Base-by-base conservation (phyloP, 2,329 filamentous ascomycete genomes). In the Byssochlamys sp. region DNA sequence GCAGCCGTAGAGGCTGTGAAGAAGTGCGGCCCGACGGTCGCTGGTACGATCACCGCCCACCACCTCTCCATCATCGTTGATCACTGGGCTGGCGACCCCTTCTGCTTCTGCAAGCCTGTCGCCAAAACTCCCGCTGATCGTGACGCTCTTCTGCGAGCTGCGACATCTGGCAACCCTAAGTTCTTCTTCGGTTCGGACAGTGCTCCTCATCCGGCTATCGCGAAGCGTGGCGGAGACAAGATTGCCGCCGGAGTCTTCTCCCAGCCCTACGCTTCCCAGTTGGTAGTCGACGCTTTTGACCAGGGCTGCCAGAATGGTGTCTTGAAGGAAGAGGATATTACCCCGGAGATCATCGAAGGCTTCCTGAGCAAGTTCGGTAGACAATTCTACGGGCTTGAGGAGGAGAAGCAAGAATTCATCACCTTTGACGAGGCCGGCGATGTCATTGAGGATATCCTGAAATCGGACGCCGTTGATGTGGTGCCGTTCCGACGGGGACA, bases 61-160 rank as follows among this genome's bases (percentile, higher is more conserved):
- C 91, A 96, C 67, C 78, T 95, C 25, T 90, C 84, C 63, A 80
- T 96, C 5, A 90, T 87, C 11, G 84, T 89, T 14, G 87, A 94
- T 66, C 85, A 91, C 65, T 87, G 86, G 78, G 83, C 84, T 24
- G 78, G 78, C 55, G 82, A 88, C 66, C 81, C 91, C 68, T 85
- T 92, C 82, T 84, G 86, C 67, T 95, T 91, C 77, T 89, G 86
- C 77, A 89, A 89, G 70, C 86, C 86, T 4, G 83, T 88, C 31
- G 84, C 87, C 54, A 89, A 89, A 77, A 85, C 83, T 35, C 85
- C 89, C 0, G 81, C 80, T 14, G 86, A 91, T 67, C 82, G 90
- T 4, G 82, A 86, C 55, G 88, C 89, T 4, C 79, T 95, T 48
- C 73, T 95, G 55, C 79, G 82, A 51, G 82, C 84, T 0, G 82